Base-by-base conservation (phyloP, 192 early-diverging fungal species). In the Backusella morwellensis region DNA sequence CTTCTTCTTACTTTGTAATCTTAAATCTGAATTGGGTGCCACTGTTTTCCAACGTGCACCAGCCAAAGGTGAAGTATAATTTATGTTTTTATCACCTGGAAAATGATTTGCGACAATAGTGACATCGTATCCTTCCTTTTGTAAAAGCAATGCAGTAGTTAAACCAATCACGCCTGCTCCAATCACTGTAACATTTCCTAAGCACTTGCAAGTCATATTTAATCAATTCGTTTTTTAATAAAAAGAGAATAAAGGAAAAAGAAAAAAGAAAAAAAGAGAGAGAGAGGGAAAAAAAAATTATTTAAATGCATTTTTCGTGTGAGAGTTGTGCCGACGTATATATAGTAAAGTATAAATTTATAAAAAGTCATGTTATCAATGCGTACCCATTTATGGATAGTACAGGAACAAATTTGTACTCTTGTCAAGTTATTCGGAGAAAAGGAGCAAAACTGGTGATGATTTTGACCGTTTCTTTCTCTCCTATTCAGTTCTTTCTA, bases 101-200 rank as follows among this genome's bases (percentile, higher is more conserved):
- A 85, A 86, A n/a, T 87, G 79, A 15, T 83, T 77, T 15, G 91
- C 83, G 6, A 94, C 80, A 7, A 94, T 82, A 1, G 88, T 92
- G 9, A 94, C 92, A 40, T 84, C 32, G 73, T 88, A 88, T 17
- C 89, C 85, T 59, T 88, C 83, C 77, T 83, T 81, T 72, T 88
- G 88, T 34, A 93, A 81, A 8, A 91, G 68, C 1, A 95, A 73
- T 7, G 91, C 95, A 0, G 89, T 90, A 6, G 93, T 93, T 12
- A 95, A 85, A 8, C 93, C 94, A 21, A 87, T 75, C 2, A 95
- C 95, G 73, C 94, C 94, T 3, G 92, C 90, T 17, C 95, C 95
- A 74, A 96, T 75, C 8, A 96, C 91, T 26, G 69, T 35, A 1
- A 77, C 47, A 52, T 40, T 70, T 63, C 56, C 56, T 29, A 63